Evolutionary conservation across 306 rosid species (phyloP).

Genomic region (Casuarina equisetifolia): DNA sequence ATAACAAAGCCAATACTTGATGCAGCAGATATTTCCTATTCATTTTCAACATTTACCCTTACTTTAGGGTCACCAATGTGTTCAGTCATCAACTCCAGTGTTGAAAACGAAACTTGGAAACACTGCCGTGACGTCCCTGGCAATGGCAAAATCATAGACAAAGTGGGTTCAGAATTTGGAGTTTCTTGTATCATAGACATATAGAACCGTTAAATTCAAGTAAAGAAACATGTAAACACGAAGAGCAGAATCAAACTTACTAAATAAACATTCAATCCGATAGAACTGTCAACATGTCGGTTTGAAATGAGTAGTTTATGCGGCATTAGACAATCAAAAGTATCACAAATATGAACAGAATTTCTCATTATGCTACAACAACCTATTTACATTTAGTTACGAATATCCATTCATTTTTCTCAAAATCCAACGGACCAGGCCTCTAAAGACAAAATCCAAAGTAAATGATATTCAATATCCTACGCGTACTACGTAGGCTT

Average conservation of each 20-base stretch:
- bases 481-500: background rate
- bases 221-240: background rate
- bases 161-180: slow-evolving; percentile 17
- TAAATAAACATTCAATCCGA: background rate
- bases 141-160: slow-evolving; percentile 15
- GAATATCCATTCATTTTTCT: background rate
- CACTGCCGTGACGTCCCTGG: slow-evolving; percentile 54
- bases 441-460: background rate
- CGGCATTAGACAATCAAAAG: background rate
- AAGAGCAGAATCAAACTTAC: background rate
- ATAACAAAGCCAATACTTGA: background rate
- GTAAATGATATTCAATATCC: background rate
- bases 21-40: slow-evolving; percentile 7
- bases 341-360: background rate
- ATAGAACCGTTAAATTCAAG: background rate
- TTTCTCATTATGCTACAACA: background rate
- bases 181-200: background rate
- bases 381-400: background rate
- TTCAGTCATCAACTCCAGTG: slow-evolving; percentile 62
- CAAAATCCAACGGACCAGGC: background rate
- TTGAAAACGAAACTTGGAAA: slow-evolving; percentile 77
- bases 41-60: background rate
- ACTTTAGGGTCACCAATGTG: background rate
- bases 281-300: background rate
- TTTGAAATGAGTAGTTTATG: background rate